Base-by-base conservation (phyloP, 2,329 filamentous ascomycete species). In the Penicillium glabrum region DNA sequence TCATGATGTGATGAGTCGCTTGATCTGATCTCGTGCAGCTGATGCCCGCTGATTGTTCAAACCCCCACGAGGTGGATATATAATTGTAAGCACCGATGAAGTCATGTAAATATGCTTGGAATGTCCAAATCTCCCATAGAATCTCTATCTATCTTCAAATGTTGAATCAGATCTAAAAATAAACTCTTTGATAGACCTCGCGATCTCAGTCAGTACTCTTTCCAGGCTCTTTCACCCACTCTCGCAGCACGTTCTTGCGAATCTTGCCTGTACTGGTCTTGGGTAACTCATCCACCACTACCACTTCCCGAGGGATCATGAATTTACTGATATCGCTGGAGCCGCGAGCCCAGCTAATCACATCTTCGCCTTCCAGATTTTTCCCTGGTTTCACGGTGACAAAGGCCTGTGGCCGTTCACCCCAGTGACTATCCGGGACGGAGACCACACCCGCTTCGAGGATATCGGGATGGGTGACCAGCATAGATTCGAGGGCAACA, bases 221-320 rank as follows among this genome's bases (percentile, higher is more conserved):
- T 58, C 75, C 72, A 14, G 70, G 75, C 41, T 83, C 83, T 70
- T 85, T 90, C 2, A 89, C 90, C 93, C 93, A 96, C 65, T 91
- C 89, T 58, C 95, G 80, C 54, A 99, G 75, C 7, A 96, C 85
- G 68, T 96, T 98, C 85, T 99, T 99, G 83, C 91, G 88, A 58
- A 98, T 83, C 82, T 99, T 99, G 3, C 95, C 95, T 0, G 95
- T 99, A 74, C 90, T 95, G 27, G 95, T 99, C 83, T 99, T 99
- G 10, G 95, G 95, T 62, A 99, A 79, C 74, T 97, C 93, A 6
- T 79, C 64, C n/a, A 99, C 85, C 44, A 98, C 80, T 73, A 96
- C 90, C 1, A 88, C 83, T 73, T 88, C 86, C 50, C 81, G 79
- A 13, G 85, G 86, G 45, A 88, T 87, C 95, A 98, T 98, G 71